Percentiles rank a stretch among this genome's conserved stretches.
phyloP scores from a whole-genome alignment of 1,139 yeast species.

The Nakaseomyces sp. region DNA sequence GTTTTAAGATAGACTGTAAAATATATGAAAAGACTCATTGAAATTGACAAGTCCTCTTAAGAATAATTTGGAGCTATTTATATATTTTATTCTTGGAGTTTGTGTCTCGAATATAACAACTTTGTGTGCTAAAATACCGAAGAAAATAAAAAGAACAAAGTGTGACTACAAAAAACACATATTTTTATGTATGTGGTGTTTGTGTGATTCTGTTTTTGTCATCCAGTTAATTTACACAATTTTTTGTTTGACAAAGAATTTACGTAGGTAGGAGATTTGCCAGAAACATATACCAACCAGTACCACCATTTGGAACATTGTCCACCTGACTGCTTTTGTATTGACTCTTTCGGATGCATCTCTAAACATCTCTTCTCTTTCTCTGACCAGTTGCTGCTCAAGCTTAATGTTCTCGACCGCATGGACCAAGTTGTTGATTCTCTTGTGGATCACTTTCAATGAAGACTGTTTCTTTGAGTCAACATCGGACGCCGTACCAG shows the following conservation, averaged over 20 bases:
- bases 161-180: too few relatives aligned
- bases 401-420: slow-evolving; percentile 50
- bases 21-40: too few relatives aligned
- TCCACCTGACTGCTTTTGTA: slow-evolving; percentile 57
- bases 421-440: slow-evolving; percentile 44
- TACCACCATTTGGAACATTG: slow-evolving; percentile 50
- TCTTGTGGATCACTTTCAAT: slow-evolving; percentile 43
- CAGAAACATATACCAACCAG: slow-evolving; percentile 56
- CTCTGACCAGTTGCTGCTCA: slow-evolving; percentile 60
- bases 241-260: slow-evolving; percentile 60
- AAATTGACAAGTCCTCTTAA: too few relatives aligned
- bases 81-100: too few relatives aligned
- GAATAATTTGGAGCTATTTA: too few relatives aligned
- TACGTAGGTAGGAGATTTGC: slow-evolving; percentile 55
- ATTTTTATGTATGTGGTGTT: too few relatives aligned
- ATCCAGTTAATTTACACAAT: slow-evolving; percentile 40
- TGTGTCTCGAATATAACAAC: too few relatives aligned
- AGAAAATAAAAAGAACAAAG: too few relatives aligned
- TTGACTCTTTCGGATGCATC: slow-evolving; percentile 60
- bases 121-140: too few relatives aligned
- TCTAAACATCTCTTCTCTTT: slow-evolving; percentile 60
- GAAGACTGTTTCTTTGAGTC: slow-evolving; percentile 46
- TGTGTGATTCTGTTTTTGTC: too few relatives aligned
- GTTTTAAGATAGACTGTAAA: too few relatives aligned
- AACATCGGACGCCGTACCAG: slow-evolving; percentile 42